phyloP scores from a whole-genome alignment of 768 basidiomycete species.

The Naganishia friedmannii region DNA sequence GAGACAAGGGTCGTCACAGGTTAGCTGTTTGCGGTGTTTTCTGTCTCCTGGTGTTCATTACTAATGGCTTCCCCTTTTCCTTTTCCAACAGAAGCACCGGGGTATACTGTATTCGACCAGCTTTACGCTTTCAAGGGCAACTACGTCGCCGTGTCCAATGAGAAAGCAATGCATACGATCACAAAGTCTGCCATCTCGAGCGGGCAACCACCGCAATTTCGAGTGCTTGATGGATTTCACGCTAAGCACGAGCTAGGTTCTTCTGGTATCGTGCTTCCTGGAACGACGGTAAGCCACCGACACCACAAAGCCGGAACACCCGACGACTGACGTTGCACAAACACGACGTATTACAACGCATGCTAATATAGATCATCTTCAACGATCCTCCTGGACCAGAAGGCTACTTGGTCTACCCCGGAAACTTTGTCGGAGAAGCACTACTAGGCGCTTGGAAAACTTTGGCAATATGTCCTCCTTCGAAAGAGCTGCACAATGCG shows the following conservation, averaged over 20 bases:
- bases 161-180: not conserved
- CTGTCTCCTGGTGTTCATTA: too few species aligned
- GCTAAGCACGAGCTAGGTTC: constrained; percentile 14
- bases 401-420: constrained; percentile 19
- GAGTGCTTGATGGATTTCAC: not conserved
- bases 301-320: too few species aligned
- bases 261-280: constrained; percentile 4
- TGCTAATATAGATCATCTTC: constrained; percentile 27
- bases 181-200: constrained; percentile 1
- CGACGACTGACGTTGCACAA: too few species aligned
- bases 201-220: constrained; percentile 6
- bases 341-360: too few species aligned
- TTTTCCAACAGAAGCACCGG: constrained; percentile 5
- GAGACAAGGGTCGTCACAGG: not conserved
- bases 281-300: constrained; percentile 15
- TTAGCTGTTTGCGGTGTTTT: not conserved
- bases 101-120: constrained; percentile 28
- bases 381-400: constrained; percentile 29
- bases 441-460: constrained; percentile 27
- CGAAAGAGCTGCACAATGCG: not conserved
- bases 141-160: constrained; percentile 25
- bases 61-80: too few species aligned
- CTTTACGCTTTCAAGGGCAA: constrained; percentile 18
- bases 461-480: constrained; percentile 12
- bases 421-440: constrained; percentile 26